Evolutionary conservation across 768 basidiomycete species (phyloP).

Genomic region (Hygrophoropsis aurantiaca): DNA sequence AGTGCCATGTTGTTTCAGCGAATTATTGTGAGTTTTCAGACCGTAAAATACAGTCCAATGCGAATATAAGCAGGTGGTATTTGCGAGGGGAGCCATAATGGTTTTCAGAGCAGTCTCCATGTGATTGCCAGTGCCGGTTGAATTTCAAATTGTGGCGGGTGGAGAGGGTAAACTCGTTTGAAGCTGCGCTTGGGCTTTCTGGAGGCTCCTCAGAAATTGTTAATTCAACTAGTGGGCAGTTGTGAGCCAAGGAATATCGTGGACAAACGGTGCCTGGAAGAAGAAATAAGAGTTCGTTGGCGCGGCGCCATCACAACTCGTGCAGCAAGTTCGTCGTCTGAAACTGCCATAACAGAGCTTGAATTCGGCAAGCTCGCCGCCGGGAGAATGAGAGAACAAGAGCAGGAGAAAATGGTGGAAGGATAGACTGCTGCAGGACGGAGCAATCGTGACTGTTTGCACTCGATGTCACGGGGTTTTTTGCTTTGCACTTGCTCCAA

Average conservation of each 20-base stretch:
- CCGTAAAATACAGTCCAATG: too few species aligned
- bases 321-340: slow-evolving; percentile 21
- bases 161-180: slow-evolving; percentile 73
- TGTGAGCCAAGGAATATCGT: slow-evolving; percentile 57
- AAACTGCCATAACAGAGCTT: slow-evolving; percentile 20
- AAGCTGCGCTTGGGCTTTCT: slow-evolving; percentile 52
- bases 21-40: too few species aligned
- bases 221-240: slow-evolving; percentile 40
- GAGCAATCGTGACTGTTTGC: slow-evolving; percentile 8
- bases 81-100: slow-evolving; percentile 20
- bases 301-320: slow-evolving; percentile 49
- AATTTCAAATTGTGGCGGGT: slow-evolving; percentile 83
- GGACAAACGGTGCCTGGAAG: slow-evolving; percentile 56
- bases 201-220: slow-evolving; percentile 67
- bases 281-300: slow-evolving; percentile 33
- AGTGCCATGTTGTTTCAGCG: neutral
- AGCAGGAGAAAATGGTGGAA: slow-evolving; percentile 9
- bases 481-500: too few species aligned
- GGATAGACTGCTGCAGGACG: slow-evolving; percentile 26
- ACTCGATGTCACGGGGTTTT: too few species aligned
- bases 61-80: slow-evolving; percentile 35
- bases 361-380: slow-evolving; percentile 20
- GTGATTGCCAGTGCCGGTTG: slow-evolving; percentile 80
- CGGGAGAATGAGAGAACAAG: slow-evolving; percentile 6
- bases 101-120: too few species aligned